Conservation (phyloP, 1,284 basidiomycete genomes). For the Cystobasidiaceae sp. region DNA sequence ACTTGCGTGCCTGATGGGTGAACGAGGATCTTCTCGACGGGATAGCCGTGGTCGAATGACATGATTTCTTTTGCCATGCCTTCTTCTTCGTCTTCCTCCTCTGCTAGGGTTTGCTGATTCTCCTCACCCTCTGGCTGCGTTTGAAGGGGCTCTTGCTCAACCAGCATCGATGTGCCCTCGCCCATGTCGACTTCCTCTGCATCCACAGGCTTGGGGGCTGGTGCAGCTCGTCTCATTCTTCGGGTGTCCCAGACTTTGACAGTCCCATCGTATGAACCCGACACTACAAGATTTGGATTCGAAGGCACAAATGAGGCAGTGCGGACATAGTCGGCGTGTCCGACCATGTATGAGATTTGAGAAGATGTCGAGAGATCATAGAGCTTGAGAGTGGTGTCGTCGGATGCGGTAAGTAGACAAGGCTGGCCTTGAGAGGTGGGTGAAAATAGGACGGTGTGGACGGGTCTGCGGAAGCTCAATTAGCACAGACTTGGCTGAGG, state of each 20-base stretch:
- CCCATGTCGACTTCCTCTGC: constrained; percentile 51
- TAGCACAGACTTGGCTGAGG: too few species aligned
- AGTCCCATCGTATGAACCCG: constrained; percentile 92
- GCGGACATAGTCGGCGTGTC: constrained; percentile 93
- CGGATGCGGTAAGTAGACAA: constrained; percentile 87
- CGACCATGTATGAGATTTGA: constrained; percentile 68
- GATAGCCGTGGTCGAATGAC: constrained; percentile 55
- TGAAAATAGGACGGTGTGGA: constrained; percentile 92
- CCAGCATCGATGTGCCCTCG: constrained; percentile 60
- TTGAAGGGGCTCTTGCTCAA: constrained; percentile 28
- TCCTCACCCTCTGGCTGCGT: background rate
- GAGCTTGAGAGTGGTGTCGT: constrained; percentile 87
- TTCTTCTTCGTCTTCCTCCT: constrained; percentile 4
- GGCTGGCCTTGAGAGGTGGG: constrained; percentile 60
- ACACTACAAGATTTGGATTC: constrained; percentile 78
- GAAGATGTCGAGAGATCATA: constrained; percentile 94
- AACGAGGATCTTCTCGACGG: constrained; percentile 91
- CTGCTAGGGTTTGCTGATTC: too few species aligned
- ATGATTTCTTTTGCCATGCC: constrained; percentile 61
- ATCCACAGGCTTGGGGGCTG: background rate
- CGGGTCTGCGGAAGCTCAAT: constrained; percentile 61
- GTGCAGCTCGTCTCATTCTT: background rate
- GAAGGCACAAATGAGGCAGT: constrained; percentile 77
- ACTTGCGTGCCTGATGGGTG: constrained; percentile 85
- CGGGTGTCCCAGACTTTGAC: constrained; percentile 77